Conservation (phyloP, 1,284 basidiomycete species). For the Ustilago tritici region DNA sequence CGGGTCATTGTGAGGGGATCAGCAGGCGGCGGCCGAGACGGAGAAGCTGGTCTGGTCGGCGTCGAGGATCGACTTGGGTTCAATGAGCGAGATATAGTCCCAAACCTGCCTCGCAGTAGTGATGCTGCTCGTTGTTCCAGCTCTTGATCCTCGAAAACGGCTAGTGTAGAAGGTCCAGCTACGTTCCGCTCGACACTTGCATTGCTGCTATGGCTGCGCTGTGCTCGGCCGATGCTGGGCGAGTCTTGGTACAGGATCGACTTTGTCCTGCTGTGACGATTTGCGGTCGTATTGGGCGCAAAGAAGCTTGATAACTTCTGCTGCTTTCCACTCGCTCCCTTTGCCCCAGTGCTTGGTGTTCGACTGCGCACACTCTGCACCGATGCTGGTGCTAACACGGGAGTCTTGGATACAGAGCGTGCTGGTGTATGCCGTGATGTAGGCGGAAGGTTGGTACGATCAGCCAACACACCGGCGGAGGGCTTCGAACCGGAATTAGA, state of each 20-base stretch:
- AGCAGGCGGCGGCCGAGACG: neutral
- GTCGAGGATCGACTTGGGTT: slow-evolving; percentile 15
- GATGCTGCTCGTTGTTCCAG: slow-evolving; percentile 32
- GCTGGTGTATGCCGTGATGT: slow-evolving; percentile 8
- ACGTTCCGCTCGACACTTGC: neutral
- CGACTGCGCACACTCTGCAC: slow-evolving; percentile 3
- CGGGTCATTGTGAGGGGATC: neutral
- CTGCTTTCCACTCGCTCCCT: slow-evolving; percentile 13
- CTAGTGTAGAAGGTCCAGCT: neutral
- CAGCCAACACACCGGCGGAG: slow-evolving; percentile 2
- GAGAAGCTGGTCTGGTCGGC: slow-evolving; percentile 9
- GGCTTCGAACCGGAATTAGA: slow-evolving; percentile 24
- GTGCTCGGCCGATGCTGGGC: slow-evolving; percentile 16
- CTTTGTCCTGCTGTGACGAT: neutral
- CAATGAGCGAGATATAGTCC: slow-evolving; percentile 38
- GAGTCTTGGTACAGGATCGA: slow-evolving; percentile 9
- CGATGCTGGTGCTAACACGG: neutral
- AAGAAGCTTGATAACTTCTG: slow-evolving; percentile 43
- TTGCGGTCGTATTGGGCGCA: slow-evolving; percentile 23
- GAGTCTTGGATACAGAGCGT: slow-evolving; percentile 3
- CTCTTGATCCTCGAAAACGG: slow-evolving; percentile 28
- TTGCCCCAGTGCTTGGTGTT: slow-evolving; percentile 5
- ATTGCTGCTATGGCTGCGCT: neutral
- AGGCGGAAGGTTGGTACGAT: slow-evolving; percentile 29
- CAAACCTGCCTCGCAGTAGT: slow-evolving; percentile 38